A percentile compares a stretch with the other conserved stretches of the same genome.
phyloP scores from a whole-genome alignment of 495 filamentous ascomycete species.

The Penicillium lividum region DNA sequence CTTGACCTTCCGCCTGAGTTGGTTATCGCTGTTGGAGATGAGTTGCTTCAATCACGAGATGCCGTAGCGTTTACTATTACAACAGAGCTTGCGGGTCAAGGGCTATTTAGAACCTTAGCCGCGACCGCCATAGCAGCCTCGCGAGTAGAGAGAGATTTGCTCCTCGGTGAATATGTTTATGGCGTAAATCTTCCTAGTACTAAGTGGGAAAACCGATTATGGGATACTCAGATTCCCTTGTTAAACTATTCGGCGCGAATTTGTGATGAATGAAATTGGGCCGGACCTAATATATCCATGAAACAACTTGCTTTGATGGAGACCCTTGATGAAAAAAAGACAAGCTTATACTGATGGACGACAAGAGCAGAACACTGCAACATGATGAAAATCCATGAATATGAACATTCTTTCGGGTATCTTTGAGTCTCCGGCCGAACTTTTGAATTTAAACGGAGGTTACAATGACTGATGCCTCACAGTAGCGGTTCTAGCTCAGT shows the following conservation, averaged over 20 bases:
- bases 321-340: background rate
- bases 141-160: constrained; percentile 30
- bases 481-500: constrained; percentile 96
- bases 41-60: too few relatives aligned
- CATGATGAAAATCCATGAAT: constrained; percentile 25
- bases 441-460: constrained; percentile 29
- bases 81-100: constrained; percentile 82
- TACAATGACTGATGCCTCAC: constrained; percentile 39
- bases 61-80: constrained; percentile 45
- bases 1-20: too few relatives aligned
- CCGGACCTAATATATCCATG: constrained; percentile 66
- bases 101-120: constrained; percentile 69
- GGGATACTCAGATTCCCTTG: constrained; percentile 61
- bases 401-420: constrained; percentile 42
- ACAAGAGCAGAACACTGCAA: constrained; percentile 14
- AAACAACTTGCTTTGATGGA: constrained; percentile 59
- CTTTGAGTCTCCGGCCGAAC: constrained; percentile 42
- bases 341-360: constrained; percentile 11
- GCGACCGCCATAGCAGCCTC: constrained; percentile 64
- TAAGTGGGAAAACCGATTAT: constrained; percentile 39
- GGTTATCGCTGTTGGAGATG: too few relatives aligned
- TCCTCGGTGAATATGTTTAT: constrained; percentile 46
- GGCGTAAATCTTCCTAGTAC: constrained; percentile 25
- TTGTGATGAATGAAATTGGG: constrained; percentile 60
- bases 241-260: constrained; percentile 59